Conservation (phyloP, 1,284 basidiomycete genomes). For the Retiboletus fuscus region DNA sequence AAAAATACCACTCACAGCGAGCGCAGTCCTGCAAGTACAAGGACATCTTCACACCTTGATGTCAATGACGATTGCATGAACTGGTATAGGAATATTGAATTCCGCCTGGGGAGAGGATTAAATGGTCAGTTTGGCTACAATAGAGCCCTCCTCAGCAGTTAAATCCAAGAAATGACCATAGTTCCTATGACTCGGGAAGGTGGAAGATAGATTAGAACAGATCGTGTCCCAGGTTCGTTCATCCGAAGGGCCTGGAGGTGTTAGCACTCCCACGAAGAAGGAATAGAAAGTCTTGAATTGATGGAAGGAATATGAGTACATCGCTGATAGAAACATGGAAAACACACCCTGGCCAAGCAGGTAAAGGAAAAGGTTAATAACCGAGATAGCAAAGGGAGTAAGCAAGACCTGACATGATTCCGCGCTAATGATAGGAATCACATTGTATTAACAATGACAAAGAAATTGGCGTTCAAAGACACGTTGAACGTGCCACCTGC, state of each 20-base stretch:
- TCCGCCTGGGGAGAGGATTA: background rate
- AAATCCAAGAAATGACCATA: background rate
- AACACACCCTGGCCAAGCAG: conserved; percentile 43
- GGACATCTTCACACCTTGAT: conserved; percentile 1
- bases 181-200: background rate
- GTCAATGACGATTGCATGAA: background rate
- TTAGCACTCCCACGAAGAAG: conserved; percentile 13
- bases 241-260: conserved; percentile 3
- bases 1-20: conserved; percentile 17
- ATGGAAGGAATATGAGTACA: conserved; percentile 35
- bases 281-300: conserved; percentile 33
- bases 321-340: conserved; percentile 23
- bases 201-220: background rate
- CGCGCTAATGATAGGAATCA: conserved; percentile 23
- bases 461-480: conserved; percentile 21
- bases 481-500: conserved; percentile 21
- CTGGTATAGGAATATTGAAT: background rate
- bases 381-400: conserved; percentile 8
- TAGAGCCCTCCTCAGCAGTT: too few species aligned
- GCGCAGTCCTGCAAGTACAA: conserved; percentile 15
- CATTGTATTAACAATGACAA: conserved; percentile 14
- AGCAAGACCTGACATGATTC: conserved; percentile 31
- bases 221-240: background rate
- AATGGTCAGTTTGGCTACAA: background rate
- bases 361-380: conserved; percentile 19